phyloP scores from a whole-genome alignment of 352 stramenopile genomes.

The Globisporangium paddicum region DNA sequence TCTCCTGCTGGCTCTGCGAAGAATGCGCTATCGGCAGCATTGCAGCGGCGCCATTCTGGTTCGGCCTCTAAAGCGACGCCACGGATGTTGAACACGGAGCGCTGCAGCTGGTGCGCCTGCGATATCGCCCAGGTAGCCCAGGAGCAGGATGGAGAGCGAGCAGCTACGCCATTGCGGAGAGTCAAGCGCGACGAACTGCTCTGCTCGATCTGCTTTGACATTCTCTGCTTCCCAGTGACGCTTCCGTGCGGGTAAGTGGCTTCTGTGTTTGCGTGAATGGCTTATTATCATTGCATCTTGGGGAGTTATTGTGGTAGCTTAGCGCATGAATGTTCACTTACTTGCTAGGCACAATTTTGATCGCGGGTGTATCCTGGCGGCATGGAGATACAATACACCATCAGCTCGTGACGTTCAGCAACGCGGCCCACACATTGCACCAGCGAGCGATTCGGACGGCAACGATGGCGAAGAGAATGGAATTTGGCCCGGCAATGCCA shows the following conservation, averaged over 20 bases:
- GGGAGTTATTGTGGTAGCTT: not conserved
- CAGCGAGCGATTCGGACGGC: slow-evolving; percentile 3
- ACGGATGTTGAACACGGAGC: not conserved
- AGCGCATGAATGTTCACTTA: not conserved
- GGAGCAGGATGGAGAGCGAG: not conserved
- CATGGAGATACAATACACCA: slow-evolving; percentile 49
- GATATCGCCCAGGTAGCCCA: not conserved
- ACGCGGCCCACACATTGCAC: not conserved
- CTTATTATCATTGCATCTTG: not conserved
- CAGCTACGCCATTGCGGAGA: not conserved
- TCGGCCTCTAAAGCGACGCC: not conserved
- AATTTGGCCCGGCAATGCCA: not conserved
- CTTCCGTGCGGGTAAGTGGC: slow-evolving; percentile 54
- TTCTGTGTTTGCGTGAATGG: not conserved
- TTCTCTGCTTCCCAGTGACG: slow-evolving; percentile 69
- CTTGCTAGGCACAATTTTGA: slow-evolving; percentile 78
- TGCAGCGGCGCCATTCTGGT: slow-evolving; percentile 1
- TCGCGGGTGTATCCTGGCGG: slow-evolving; percentile 64
- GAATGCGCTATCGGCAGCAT: not conserved
- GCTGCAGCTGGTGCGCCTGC: not conserved
- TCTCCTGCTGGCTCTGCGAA: not conserved
- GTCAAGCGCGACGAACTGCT: slow-evolving; percentile 43
- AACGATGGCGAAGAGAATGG: not conserved
- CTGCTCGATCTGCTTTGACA: slow-evolving; percentile 78
- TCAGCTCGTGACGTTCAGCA: not conserved